Evolutionary conservation across 139 green algal species (phyloP), one percentile per base, ranked within the genome.

Genomic region (Chlamydomonas sphaeroides): DNA sequence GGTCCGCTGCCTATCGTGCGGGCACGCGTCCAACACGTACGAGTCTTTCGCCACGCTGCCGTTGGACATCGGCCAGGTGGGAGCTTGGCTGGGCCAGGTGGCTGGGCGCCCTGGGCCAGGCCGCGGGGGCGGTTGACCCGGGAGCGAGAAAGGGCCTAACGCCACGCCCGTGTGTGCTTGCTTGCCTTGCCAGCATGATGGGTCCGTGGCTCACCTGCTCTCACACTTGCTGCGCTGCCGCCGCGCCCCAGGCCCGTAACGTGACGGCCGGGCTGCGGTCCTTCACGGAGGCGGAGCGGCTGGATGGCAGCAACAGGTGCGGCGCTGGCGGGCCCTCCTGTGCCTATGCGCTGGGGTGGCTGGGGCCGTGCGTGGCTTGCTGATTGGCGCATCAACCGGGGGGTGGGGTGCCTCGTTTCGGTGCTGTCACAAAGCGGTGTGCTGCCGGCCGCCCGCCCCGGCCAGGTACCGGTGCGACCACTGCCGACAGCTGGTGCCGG

Each of bases 41-140:
- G 97, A 99, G 75, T 85, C 92, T 14, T 97, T 96, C 83, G 86
- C 97, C 68, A 92, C 98, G 84, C 66, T 99, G 35, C 93, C 79
- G 33, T 89, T 99, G 30, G 97, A 99, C 66, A 91, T 99, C 39
- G 88, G 68, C 30, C 87, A 63, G 61, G 76, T 45, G 20, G 14
- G 45, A 53, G 14, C 45, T n/a, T n/a, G n/a, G n/a, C n/a, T n/a
- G n/a, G n/a, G n/a, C n/a, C n/a, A n/a, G n/a, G n/a, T n/a, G n/a
- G n/a, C n/a, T n/a, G n/a, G n/a, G n/a, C n/a, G n/a, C n/a, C n/a
- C n/a, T n/a, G n/a, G n/a, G n/a, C n/a, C n/a, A n/a, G n/a, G n/a
- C n/a, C n/a, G n/a, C n/a, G n/a, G n/a, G n/a, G n/a, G n/a, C n/a
- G n/a, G n/a, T n/a, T n/a, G n/a, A n/a, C n/a, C n/a, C n/a, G n/a